Conservation (phyloP, 2,329 filamentous ascomycete genomes). For the Fusarium dimerum region DNA sequence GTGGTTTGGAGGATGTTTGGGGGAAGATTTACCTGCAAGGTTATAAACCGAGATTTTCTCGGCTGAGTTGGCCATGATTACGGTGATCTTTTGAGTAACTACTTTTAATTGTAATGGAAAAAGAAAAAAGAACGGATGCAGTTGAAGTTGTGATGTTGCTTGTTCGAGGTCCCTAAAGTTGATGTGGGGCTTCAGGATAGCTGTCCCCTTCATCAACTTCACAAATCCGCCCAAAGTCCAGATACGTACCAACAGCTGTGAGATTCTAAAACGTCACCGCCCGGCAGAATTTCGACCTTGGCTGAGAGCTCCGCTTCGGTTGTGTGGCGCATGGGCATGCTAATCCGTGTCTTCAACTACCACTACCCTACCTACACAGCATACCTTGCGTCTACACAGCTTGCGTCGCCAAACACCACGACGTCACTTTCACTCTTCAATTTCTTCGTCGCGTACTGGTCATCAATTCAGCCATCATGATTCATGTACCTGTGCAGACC, state of each 20-base stretch:
- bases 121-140: background rate
- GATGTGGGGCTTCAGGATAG: background rate
- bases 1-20: background rate
- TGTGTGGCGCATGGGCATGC: conserved; percentile 19
- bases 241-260: background rate
- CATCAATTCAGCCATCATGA: conserved; percentile 57
- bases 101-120: background rate
- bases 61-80: conserved; percentile 35
- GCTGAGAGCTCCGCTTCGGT: background rate
- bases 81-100: conserved; percentile 6
- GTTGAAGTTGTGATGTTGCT: background rate
- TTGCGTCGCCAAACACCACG: conserved; percentile 10
- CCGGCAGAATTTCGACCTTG: background rate
- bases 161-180: background rate
- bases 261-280: background rate
- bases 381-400: background rate
- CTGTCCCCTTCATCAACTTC: background rate
- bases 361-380: conserved; percentile 16
- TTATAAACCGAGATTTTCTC: conserved; percentile 69
- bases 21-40: conserved; percentile 53
- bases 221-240: background rate
- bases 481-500: conserved; percentile 83
- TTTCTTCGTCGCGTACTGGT: conserved; percentile 9
- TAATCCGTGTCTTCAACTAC: conserved; percentile 20
- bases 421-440: conserved; percentile 9